Evolutionary conservation across 306 rosid species (phyloP).

Genomic region (Quercus berberidifolia): DNA sequence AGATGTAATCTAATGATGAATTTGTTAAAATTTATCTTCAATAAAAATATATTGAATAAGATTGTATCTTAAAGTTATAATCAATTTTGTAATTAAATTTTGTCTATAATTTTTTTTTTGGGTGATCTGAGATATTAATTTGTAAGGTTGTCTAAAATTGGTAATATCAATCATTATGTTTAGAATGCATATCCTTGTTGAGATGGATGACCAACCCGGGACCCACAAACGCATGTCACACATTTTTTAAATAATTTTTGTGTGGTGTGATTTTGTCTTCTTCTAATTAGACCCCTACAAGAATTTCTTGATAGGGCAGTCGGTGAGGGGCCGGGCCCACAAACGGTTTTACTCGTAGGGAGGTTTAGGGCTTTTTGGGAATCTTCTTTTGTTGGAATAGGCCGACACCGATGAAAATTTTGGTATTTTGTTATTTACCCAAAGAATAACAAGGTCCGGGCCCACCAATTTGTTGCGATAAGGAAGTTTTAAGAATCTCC

Average conservation of each 20-base stretch:
- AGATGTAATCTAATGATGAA: fast-evolving
- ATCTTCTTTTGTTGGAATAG: background rate
- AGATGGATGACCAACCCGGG: no score
- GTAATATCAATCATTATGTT: no score
- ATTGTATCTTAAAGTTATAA: no score
- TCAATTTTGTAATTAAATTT: fast-evolving
- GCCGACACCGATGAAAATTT: conserved; percentile 14
- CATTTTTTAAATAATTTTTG: no score
- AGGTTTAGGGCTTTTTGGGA: background rate
- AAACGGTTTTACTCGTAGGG: background rate
- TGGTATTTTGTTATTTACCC: conserved; percentile 14
- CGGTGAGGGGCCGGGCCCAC: background rate
- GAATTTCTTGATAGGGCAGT: no score
- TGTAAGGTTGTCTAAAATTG: no score
- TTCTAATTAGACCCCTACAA: background rate
- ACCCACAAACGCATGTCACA: no score
- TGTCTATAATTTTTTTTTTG: no score
- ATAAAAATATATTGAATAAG: no score
- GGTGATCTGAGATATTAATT: background rate
- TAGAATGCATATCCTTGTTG: no score
- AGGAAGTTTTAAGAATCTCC: conserved; percentile 1
- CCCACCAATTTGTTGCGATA: background rate
- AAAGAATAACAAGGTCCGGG: conserved; percentile 1
- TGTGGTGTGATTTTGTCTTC: background rate
- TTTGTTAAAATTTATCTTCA: fast-evolving